Percentiles rank a stretch among this genome's conserved stretches.
Evolutionary conservation across 257 asterid species (phyloP).

Genomic region (Petunia secreta): DNA sequence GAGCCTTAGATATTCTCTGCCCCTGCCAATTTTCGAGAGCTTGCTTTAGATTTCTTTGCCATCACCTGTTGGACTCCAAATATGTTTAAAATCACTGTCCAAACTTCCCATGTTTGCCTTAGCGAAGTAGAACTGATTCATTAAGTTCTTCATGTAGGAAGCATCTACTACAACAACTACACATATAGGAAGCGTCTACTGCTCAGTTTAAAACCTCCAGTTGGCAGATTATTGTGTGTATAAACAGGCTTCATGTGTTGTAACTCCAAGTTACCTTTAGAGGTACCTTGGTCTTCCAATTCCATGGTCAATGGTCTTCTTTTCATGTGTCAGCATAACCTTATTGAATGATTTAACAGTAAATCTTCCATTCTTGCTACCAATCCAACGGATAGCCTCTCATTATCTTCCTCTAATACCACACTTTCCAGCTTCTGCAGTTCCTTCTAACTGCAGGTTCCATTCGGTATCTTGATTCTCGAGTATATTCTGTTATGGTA

Average conservation of each 20-base stretch:
- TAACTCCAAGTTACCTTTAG: not conserved
- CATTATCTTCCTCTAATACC: conserved; percentile 7
- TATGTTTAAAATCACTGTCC: not conserved
- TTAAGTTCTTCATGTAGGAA: not conserved
- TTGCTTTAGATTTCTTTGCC: not conserved
- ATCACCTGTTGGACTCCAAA: not conserved
- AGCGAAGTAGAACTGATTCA: not conserved
- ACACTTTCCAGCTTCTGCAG: conserved; percentile 20
- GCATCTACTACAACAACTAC: not conserved
- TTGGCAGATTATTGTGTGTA: not conserved
- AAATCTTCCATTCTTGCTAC: conserved; percentile 1
- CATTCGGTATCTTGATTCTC: not conserved
- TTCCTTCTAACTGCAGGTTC: conserved; percentile 1
- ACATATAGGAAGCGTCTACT: not conserved
- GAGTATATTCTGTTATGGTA: not conserved
- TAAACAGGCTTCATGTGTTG: not conserved
- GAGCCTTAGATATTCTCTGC: not conserved
- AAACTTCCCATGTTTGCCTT: not conserved
- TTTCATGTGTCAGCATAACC: not conserved
- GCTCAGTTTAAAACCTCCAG: not conserved
- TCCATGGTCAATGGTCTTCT: conserved; percentile 17
- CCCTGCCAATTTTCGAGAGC: not conserved
- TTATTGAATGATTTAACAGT: conserved; percentile 9
- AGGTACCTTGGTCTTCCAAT: not conserved
- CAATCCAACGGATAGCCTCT: not conserved